Conservation (phyloP, 2,329 filamentous ascomycete species). For the Talaromyces sp. region DNA sequence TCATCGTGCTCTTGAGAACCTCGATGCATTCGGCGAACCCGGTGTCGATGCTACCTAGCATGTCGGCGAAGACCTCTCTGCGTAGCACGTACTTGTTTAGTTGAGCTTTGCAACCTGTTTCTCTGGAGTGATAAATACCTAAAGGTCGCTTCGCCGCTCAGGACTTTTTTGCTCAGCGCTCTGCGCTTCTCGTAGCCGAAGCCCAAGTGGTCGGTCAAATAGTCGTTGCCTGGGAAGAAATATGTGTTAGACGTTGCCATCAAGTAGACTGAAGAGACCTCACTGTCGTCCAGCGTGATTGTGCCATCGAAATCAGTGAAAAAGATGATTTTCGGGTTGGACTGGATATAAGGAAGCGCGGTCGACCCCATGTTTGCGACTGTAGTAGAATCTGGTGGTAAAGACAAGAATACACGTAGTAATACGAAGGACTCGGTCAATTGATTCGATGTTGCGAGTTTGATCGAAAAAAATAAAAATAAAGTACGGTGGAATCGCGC, state of each 20-base stretch:
- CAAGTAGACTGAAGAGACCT: conserved; percentile 20
- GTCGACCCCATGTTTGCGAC: conserved; percentile 23
- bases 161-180: conserved; percentile 69
- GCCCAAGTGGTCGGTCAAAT: conserved; percentile 81
- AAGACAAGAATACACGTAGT: background rate
- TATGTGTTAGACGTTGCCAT: no score
- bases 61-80: conserved; percentile 75
- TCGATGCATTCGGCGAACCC: conserved; percentile 79
- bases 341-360: conserved; percentile 36
- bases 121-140: conserved; percentile 41
- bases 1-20: conserved; percentile 73
- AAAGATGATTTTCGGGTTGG: conserved; percentile 84
- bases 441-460: background rate
- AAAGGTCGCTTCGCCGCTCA: conserved; percentile 66
- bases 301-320: conserved; percentile 99
- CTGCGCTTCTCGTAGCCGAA: conserved; percentile 68
- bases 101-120: background rate
- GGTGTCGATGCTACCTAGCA: conserved; percentile 80
- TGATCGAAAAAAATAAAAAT: background rate
- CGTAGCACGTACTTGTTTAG: background rate
- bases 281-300: conserved; percentile 69
- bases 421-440: background rate
- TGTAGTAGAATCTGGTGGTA: background rate
- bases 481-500: background rate
- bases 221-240: conserved; percentile 62